phyloP scores from a whole-genome alignment of 768 basidiomycete species.

The Boletus speciosus region DNA sequence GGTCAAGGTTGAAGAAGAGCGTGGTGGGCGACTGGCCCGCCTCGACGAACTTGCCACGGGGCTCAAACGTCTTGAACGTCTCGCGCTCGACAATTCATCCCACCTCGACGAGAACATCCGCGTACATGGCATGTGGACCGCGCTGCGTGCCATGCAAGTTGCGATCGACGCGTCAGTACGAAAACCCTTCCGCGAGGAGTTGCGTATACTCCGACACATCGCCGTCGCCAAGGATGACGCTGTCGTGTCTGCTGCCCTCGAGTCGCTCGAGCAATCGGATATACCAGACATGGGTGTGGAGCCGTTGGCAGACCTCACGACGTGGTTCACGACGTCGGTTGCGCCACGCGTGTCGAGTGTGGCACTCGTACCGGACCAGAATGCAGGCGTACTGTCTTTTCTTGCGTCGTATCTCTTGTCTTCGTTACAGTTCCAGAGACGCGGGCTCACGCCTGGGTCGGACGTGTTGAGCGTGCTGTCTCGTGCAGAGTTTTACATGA shows the following conservation, averaged over 20 bases:
- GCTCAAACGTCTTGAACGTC: slow-evolving; percentile 85
- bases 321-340: slow-evolving; percentile 87
- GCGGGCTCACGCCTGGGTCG: slow-evolving; percentile 65
- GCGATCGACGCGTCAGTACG: slow-evolving; percentile 65
- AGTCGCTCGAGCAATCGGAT: slow-evolving; percentile 64
- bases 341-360: slow-evolving; percentile 81
- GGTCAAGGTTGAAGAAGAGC: slow-evolving; percentile 92
- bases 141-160: slow-evolving; percentile 74
- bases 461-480: slow-evolving; percentile 88
- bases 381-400: slow-evolving; percentile 86
- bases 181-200: slow-evolving; percentile 85
- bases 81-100: slow-evolving; percentile 85
- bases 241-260: slow-evolving; percentile 61
- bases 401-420: slow-evolving; percentile 78
- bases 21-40: slow-evolving; percentile 91
- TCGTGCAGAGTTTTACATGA: slow-evolving; percentile 83
- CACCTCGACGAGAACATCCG: slow-evolving; percentile 94
- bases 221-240: slow-evolving; percentile 69
- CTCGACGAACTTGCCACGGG: slow-evolving; percentile 89
- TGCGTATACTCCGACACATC: slow-evolving; percentile 76
- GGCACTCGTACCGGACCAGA: slow-evolving; percentile 88
- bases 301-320: slow-evolving; percentile 82
- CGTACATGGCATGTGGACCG: slow-evolving; percentile 89
- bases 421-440: slow-evolving; percentile 72
- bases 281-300: slow-evolving; percentile 81